Conservation (phyloP, 768 basidiomycete species). For the Termitomyces eurrhizus region DNA sequence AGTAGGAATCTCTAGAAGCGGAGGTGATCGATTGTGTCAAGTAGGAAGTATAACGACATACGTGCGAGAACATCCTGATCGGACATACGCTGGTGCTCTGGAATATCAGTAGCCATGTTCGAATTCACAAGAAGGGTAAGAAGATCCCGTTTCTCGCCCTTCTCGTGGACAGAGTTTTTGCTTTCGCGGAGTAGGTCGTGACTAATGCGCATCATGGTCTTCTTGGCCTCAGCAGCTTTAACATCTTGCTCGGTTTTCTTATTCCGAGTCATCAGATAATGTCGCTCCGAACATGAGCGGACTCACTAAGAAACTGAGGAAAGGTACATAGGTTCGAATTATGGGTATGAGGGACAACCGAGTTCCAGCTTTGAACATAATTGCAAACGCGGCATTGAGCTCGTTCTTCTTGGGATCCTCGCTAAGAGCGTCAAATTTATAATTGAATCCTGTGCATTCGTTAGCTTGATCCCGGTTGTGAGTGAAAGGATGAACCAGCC, state of each 20-base stretch:
- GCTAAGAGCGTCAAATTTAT: slow-evolving; percentile 23
- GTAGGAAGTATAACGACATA: background rate
- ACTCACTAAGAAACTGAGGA: slow-evolving; percentile 31
- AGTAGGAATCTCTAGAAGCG: slow-evolving; percentile 40
- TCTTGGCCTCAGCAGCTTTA: slow-evolving; percentile 20
- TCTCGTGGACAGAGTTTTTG: slow-evolving; percentile 27
- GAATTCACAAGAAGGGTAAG: slow-evolving; percentile 43
- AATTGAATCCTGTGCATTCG: slow-evolving; percentile 23
- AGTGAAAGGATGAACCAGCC: slow-evolving; percentile 41
- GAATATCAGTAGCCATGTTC: slow-evolving; percentile 47
- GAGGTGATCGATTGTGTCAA: background rate
- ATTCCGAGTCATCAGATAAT: background rate
- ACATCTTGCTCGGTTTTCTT: slow-evolving; percentile 19
- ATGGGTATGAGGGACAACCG: slow-evolving; percentile 26
- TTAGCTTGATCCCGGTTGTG: slow-evolving; percentile 20
- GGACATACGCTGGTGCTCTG: slow-evolving; percentile 16
- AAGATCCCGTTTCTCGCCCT: slow-evolving; percentile 39
- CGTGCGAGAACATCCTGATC: slow-evolving; percentile 19
- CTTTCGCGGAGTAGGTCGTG: slow-evolving; percentile 36
- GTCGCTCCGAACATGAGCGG: background rate
- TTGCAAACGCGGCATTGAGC: slow-evolving; percentile 42
- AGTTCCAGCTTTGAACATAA: slow-evolving; percentile 38
- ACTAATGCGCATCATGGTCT: slow-evolving; percentile 39
- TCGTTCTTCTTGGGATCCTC: slow-evolving; percentile 31
- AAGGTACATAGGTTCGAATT: slow-evolving; percentile 28